These are phyloP conservation scores for Saussurea involucrata DNA, from an alignment of 129 eudicot genomes.

Conservation along the genomic window DNA sequence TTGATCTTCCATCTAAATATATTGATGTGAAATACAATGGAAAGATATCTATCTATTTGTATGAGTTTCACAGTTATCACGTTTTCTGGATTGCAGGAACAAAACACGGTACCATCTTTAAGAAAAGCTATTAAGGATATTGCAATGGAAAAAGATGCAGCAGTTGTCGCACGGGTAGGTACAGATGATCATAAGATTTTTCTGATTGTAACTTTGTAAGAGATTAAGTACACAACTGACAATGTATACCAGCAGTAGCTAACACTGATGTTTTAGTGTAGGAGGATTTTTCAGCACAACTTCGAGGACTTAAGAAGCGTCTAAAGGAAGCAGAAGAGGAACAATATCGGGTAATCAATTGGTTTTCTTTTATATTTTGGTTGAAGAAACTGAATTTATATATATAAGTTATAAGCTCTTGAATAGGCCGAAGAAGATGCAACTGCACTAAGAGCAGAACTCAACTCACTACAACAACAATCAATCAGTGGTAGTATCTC, in stretches of 20 bases:
- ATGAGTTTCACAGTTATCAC: background rate
- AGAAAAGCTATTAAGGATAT: conserved; percentile 91
- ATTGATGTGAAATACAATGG: background rate
- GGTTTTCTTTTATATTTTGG: background rate
- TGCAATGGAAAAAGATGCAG: conserved; percentile 99
- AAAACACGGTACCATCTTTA: conserved; percentile 75
- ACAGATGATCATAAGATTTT: conserved; percentile 2
- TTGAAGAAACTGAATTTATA: background rate
- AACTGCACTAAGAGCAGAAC: conserved; percentile 81
- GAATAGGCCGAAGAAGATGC: conserved; percentile 95
- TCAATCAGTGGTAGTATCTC: conserved; percentile 49
- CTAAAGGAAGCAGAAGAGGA: conserved; percentile 96
- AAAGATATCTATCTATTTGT: background rate
- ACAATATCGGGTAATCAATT: conserved; percentile 68
- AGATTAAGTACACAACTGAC: background rate
- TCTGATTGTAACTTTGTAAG: background rate
- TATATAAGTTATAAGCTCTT: conserved; percentile 18
- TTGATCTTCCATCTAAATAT: background rate
- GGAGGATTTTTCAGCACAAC: conserved; percentile 94
- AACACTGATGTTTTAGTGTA: conserved; percentile 37
- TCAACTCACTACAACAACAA: conserved; percentile 79
- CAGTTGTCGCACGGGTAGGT: conserved; percentile 99
- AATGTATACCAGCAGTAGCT: background rate
- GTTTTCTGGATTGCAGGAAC: conserved; percentile 54
- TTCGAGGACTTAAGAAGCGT: conserved; percentile 82